Evolutionary conservation across 495 filamentous ascomycete species (phyloP), one percentile per base, ranked within the genome.

Genomic region (Lindgomyces ingoldianus): DNA sequence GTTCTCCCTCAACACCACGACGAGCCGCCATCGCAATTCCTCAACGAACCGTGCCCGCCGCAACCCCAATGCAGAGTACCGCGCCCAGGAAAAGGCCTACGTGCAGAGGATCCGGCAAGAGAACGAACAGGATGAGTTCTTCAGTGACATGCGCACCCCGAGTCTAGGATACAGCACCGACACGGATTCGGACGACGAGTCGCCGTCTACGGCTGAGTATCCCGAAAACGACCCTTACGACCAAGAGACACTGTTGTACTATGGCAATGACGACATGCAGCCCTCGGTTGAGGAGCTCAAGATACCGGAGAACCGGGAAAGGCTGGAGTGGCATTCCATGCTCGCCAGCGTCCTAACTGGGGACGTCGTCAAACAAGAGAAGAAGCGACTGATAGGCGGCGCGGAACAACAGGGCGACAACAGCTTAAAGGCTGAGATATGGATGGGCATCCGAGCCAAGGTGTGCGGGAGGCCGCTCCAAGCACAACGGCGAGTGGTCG

Each of bases 261-360:
- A 93, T 67, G 83, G 87, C 30, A 88, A 91, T 57, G 89, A 94
- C 70, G 90, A 96, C 60, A 89, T 89, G 63, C 87, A 95, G 68
- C 91, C 93, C 2, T 91, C 91, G 3, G 76, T 88, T 27, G 94
- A 97, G 61, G 95, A 98, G 73, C 78, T 97, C 33, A 88, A 88
- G 78, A 89, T 95, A 66, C 89, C 90, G 0, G 86, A 85, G 66
- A 98, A 94, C 71, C 84, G 94, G 54, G 94, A 98, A 75, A 81
- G 94, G 39, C 78, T 98, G 26, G 95, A 98, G 76, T 98, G 94
- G 94, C 93, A 98, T 77, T 89, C 90, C 3, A 98, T 98, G 94
- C 79, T 98, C 41, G 91, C 93, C 26, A 93, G 91, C 0, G 94
- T 98, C 2, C 76, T 98, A 66, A 98, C 93, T 36, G 94, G 94